These are phyloP conservation scores for Kuraishia floccosa DNA, from an alignment of 805 yeast genomes.

Conservation along the genomic window DNA sequence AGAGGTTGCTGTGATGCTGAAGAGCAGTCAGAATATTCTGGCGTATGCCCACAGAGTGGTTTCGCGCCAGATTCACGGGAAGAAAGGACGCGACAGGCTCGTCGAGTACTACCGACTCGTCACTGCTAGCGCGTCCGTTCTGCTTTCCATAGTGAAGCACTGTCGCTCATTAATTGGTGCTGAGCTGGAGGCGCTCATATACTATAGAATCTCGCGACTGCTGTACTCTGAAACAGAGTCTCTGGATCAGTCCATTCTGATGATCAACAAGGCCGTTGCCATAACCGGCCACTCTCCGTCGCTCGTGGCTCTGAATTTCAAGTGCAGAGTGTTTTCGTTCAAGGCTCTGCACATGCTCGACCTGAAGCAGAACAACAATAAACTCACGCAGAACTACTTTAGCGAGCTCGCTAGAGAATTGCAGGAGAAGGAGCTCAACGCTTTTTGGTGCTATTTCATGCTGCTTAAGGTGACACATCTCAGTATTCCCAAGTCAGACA, in stretches of 20 bases:
- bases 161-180: slow-evolving; percentile 20
- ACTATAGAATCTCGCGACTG: slow-evolving; percentile 23
- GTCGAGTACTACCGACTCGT: slow-evolving; percentile 18
- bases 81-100: slow-evolving; percentile 7
- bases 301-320: slow-evolving; percentile 12
- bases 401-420: slow-evolving; percentile 14
- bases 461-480: slow-evolving; percentile 20
- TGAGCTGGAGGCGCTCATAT: slow-evolving; percentile 18
- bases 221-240: slow-evolving; percentile 29
- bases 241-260: slow-evolving; percentile 27
- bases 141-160: slow-evolving; percentile 18
- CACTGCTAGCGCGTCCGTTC: slow-evolving; percentile 23
- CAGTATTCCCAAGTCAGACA: no score
- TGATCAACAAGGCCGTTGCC: slow-evolving; percentile 18
- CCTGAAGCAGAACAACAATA: slow-evolving; percentile 11
- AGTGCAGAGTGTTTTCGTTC: slow-evolving; percentile 23
- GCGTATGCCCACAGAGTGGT: slow-evolving; percentile 1
- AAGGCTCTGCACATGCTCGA: slow-evolving; percentile 24
- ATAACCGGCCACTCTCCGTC: slow-evolving; percentile 19
- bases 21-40: slow-evolving; percentile 1
- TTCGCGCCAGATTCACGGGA: background rate
- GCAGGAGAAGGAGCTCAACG: slow-evolving; percentile 5
- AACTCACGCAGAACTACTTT: slow-evolving; percentile 19
- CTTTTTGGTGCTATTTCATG: slow-evolving; percentile 17
- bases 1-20: background rate